These are phyloP conservation scores for Dovyalis caffra DNA, from an alignment of 345 rosid species.

Conservation along the genomic window DNA sequence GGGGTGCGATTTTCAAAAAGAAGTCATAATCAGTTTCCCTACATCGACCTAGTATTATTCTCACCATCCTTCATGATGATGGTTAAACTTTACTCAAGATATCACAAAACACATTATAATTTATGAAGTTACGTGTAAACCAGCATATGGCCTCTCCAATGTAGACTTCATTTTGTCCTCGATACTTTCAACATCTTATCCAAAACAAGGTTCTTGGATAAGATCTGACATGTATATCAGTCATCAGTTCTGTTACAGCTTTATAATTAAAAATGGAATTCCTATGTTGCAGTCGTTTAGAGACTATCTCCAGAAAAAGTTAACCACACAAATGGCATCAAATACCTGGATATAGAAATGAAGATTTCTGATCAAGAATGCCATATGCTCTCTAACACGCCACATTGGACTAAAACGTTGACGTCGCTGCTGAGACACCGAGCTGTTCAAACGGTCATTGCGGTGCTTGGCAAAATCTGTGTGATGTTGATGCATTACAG, in stretches of 20 bases:
- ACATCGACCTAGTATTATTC: neutral
- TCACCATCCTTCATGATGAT: neutral
- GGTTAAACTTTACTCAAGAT: neutral
- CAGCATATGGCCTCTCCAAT: neutral
- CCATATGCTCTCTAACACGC: constrained; percentile 98
- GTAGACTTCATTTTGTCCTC: neutral
- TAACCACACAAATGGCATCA: constrained; percentile 3
- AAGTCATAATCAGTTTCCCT: too few relatives aligned
- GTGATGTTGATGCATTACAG: constrained; percentile 97
- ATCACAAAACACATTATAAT: neutral
- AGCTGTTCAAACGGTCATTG: constrained; percentile 48
- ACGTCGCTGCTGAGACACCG: constrained; percentile 65
- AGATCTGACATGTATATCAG: neutral
- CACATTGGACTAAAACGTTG: constrained; percentile 88
- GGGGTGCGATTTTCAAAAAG: too few relatives aligned
- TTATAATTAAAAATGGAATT: neutral
- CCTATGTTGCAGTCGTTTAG: neutral
- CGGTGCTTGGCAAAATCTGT: constrained; percentile 67
- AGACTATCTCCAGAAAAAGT: constrained; percentile 1
- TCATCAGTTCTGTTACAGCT: neutral
- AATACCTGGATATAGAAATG: constrained; percentile 97
- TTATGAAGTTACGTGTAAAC: neutral
- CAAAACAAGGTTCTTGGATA: neutral
- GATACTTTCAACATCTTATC: neutral
- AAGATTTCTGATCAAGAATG: constrained; percentile 90